phyloP scores from a whole-genome alignment of 2,329 filamentous ascomycete species.

The Paracorniculantispora psalliotae region DNA sequence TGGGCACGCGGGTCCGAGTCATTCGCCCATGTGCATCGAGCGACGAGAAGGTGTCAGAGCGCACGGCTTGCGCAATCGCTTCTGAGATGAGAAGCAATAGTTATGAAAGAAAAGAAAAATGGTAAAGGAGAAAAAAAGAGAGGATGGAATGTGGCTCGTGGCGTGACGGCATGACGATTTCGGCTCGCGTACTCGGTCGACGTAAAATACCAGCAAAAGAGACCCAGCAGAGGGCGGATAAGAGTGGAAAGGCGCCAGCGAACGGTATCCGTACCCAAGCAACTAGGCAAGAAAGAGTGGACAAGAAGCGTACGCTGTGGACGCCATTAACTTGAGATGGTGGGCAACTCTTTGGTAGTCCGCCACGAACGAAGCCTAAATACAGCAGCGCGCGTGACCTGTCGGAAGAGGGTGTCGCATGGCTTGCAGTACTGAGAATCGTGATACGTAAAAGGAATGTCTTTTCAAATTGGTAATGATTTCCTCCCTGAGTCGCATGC shows the following conservation, averaged over 20 bases:
- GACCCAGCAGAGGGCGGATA: not conserved
- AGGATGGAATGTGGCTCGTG: not conserved
- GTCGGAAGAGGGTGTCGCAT: not conserved
- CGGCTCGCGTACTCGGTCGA: not conserved
- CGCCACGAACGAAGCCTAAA: not conserved
- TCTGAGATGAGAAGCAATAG: not conserved
- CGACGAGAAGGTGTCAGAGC: not conserved
- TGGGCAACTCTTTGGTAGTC: not conserved
- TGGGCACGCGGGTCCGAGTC: conserved; percentile 3
- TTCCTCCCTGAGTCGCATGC: not conserved
- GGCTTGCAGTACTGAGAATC: not conserved
- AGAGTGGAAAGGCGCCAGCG: not conserved
- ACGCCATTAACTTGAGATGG: not conserved
- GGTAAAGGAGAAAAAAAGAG: not conserved
- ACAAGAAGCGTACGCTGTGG: not conserved
- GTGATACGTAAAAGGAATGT: not conserved
- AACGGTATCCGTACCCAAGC: too few species aligned
- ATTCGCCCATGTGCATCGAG: not conserved
- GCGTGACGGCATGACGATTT: not conserved
- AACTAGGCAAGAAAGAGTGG: not conserved
- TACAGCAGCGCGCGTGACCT: not conserved
- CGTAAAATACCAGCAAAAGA: not conserved
- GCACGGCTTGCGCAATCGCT: not conserved
- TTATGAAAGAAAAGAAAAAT: not conserved
- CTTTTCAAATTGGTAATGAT: not conserved